These are phyloP conservation scores for Citrus medica DNA, from an alignment of 345 rosid genomes.

Conservation along the genomic window DNA sequence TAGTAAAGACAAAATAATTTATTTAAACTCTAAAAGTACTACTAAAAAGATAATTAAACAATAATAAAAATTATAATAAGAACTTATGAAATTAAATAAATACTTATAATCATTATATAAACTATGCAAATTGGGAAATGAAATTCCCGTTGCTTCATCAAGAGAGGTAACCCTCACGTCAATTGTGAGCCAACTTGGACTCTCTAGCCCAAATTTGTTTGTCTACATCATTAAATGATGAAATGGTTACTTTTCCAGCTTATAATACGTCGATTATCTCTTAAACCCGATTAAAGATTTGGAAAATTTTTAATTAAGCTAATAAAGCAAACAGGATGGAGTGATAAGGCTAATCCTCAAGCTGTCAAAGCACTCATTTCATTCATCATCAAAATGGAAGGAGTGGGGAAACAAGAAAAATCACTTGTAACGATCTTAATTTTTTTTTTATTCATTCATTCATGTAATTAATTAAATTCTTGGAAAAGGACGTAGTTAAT, in stretches of 20 bases:
- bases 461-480: neutral
- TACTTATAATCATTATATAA: too few species aligned
- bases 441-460: too few species aligned
- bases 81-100: too few species aligned
- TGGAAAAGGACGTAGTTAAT: neutral
- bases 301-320: neutral
- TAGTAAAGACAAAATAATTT: too few species aligned
- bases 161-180: slow-evolving; percentile 24
- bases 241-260: slow-evolving; percentile 6
- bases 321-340: slow-evolving; percentile 8
- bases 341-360: slow-evolving; percentile 10
- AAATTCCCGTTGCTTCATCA: neutral
- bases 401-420: neutral
- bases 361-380: slow-evolving; percentile 11
- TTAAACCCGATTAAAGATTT: neutral
- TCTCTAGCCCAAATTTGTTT: neutral
- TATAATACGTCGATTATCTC: neutral
- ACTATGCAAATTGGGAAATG: neutral
- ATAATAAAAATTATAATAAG: too few species aligned
- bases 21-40: too few species aligned
- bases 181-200: neutral
- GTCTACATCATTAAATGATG: slow-evolving; percentile 19
- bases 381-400: slow-evolving; percentile 5
- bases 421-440: neutral
- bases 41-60: too few species aligned